A percentile compares a stretch with the other conserved stretches of the same genome.
Conservation (phyloP, 768 basidiomycete species). For the Lactarius sp. region DNA sequence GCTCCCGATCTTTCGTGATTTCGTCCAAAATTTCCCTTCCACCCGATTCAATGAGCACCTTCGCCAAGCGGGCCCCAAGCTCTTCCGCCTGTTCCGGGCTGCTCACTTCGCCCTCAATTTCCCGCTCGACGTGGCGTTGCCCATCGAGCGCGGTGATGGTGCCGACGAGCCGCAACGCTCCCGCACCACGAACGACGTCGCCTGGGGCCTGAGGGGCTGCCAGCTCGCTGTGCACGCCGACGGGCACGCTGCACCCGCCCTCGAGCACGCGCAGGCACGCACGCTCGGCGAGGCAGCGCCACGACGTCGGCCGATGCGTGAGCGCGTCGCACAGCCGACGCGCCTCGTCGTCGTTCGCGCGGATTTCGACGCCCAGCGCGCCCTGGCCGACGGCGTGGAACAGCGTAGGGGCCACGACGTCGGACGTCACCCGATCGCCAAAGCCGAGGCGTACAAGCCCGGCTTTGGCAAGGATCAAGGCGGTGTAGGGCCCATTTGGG, state of each 20-base stretch:
- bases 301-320: constrained; percentile 73
- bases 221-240: constrained; percentile 66
- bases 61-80: constrained; percentile 64
- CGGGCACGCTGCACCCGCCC: constrained; percentile 96
- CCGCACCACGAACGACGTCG: constrained; percentile 27
- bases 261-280: constrained; percentile 85
- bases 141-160: constrained; percentile 86
- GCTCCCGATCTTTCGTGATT: constrained; percentile 64
- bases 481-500: constrained; percentile 71
- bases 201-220: constrained; percentile 31
- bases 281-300: constrained; percentile 78
- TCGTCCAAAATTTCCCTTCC: constrained; percentile 79
- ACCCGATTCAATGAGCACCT: constrained; percentile 58
- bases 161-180: constrained; percentile 58
- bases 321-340: constrained; percentile 59
- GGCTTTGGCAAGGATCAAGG: constrained; percentile 89
- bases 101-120: constrained; percentile 47
- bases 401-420: constrained; percentile 68
- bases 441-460: constrained; percentile 80
- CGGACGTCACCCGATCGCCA: constrained; percentile 67
- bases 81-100: constrained; percentile 57
- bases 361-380: constrained; percentile 84
- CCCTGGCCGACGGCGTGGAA: constrained; percentile 94
- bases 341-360: constrained; percentile 55
- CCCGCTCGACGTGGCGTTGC: constrained; percentile 60